Base-by-base conservation (phyloP, 2,329 filamentous ascomycete species). In the Cladosporium sp. region DNA sequence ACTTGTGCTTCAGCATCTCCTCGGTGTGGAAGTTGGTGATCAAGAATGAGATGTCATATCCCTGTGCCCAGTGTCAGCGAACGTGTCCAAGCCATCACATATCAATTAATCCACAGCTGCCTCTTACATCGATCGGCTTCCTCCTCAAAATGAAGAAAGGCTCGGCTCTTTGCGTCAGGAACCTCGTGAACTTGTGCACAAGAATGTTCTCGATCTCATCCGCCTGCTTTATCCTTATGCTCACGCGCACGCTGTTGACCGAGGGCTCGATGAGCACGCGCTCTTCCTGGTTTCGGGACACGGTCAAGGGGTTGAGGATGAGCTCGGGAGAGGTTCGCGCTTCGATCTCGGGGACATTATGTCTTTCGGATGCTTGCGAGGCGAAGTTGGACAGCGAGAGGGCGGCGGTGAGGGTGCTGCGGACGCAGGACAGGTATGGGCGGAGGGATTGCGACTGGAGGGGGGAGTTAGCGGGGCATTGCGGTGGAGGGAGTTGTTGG, bases 1-100 rank as follows among this genome's bases (percentile, higher is more conserved):
- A 79, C 77, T 99, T 97, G 70, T 99, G 92, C 78, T 97, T 97
- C 68, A 97, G 72, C 90, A 99, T 96, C 69, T 95, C 88, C 71
- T 97, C 93, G 4, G 93, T 97, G 65, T 99, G 93, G 77, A 93
- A 95, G 74, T 99, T 99, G 41, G 93, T 99, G 67, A 99, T 95
- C 66, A 99, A 71, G 77, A 99, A 99, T 7, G 91, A 96, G 62
- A 99, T 99, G 64, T 99, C 93, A 70, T 99, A 99, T 61, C 92
- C 93, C 89, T 92, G 57, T 54, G n/a, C n/a, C n/a, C n/a, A n/a
- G n/a, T n/a, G n/a, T n/a, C n/a, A n/a, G n/a, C n/a, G n/a, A n/a
- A n/a, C n/a, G n/a, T n/a, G n/a, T n/a, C n/a, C n/a, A n/a, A n/a
- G n/a, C n/a, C n/a, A n/a, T n/a, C n/a, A n/a, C n/a, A n/a, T n/a